These are phyloP conservation scores for Bacidia rubella DNA, from an alignment of 495 filamentous ascomycete species.

Conservation along the genomic window DNA sequence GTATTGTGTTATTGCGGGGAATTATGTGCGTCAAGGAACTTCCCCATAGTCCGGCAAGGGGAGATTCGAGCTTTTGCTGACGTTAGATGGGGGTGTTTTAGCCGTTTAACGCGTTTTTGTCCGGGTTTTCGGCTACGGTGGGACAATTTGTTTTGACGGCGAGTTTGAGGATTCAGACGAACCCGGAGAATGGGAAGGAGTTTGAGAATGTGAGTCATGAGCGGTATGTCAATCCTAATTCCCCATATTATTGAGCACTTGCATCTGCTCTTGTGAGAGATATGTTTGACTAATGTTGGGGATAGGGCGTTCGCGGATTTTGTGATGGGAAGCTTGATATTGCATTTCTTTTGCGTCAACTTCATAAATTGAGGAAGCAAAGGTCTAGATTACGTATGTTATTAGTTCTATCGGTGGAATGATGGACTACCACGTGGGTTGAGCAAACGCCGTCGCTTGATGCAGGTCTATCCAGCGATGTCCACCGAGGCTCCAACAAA, in stretches of 20 bases:
- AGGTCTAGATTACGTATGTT: not conserved
- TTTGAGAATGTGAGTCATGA: slow-evolving; percentile 32
- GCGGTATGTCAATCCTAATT: slow-evolving; percentile 25
- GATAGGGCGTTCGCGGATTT: slow-evolving; percentile 90
- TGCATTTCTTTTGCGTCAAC: slow-evolving; percentile 99
- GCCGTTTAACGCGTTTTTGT: slow-evolving; percentile 98
- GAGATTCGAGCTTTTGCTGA: not conserved
- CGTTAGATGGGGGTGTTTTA: slow-evolving; percentile 22
- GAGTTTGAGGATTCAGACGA: slow-evolving; percentile 83
- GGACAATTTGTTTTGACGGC: slow-evolving; percentile 95
- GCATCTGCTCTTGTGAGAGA: not conserved
- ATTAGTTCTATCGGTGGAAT: not conserved
- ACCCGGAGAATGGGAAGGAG: slow-evolving; percentile 22
- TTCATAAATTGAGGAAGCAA: slow-evolving; percentile 71
- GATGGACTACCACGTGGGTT: too few relatives aligned
- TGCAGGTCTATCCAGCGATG: too few relatives aligned
- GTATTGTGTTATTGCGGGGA: slow-evolving; percentile 85
- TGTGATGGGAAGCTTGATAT: slow-evolving; percentile 81
- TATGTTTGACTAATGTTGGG: too few relatives aligned
- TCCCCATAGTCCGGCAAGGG: not conserved
- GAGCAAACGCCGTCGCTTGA: too few relatives aligned
- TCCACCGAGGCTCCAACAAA: too few relatives aligned
- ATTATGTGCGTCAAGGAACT: slow-evolving; percentile 56
- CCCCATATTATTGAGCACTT: not conserved
- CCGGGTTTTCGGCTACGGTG: slow-evolving; percentile 87